Percentiles rank a stretch among this genome's conserved stretches.
These are phyloP conservation scores for Pleurostoma richardsiae DNA, from an alignment of 2,329 filamentous ascomycete species.

Conservation along the genomic window DNA sequence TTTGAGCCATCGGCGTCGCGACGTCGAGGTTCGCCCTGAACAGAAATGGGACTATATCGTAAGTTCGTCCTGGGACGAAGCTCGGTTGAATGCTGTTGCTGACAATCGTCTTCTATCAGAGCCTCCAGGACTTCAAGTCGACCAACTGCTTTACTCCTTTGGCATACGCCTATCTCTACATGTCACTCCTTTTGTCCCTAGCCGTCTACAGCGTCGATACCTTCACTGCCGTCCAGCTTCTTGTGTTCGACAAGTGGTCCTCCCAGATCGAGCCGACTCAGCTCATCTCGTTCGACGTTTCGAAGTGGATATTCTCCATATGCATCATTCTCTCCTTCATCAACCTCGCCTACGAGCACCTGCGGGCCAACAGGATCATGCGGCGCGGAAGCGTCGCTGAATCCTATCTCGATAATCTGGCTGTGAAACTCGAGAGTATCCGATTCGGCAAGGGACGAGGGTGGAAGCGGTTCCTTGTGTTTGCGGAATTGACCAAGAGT, in stretches of 20 bases:
- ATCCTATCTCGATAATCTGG: constrained; percentile 84
- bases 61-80: constrained; percentile 24
- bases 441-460: constrained; percentile 71
- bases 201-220: constrained; percentile 87
- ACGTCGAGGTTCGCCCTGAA: constrained; percentile 66
- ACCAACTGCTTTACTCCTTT: constrained; percentile 71
- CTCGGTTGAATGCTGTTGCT: not conserved
- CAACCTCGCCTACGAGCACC: constrained; percentile 74
- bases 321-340: constrained; percentile 90
- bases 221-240: constrained; percentile 87
- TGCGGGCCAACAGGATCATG: constrained; percentile 77
- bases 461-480: constrained; percentile 88
- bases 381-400: constrained; percentile 81
- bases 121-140: constrained; percentile 72
- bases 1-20: constrained; percentile 55
- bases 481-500: constrained; percentile 83
- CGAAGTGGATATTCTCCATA: constrained; percentile 91
- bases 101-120: constrained; percentile 21
- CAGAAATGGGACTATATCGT: constrained; percentile 95
- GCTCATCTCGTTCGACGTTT: constrained; percentile 67
- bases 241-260: constrained; percentile 86
- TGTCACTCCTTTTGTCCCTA: constrained; percentile 72
- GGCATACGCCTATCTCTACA: constrained; percentile 81
- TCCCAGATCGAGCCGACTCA: constrained; percentile 69
- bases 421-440: constrained; percentile 78